phyloP scores from a whole-genome alignment of 164 flowering plant species.

The Aristolochia contorta region DNA sequence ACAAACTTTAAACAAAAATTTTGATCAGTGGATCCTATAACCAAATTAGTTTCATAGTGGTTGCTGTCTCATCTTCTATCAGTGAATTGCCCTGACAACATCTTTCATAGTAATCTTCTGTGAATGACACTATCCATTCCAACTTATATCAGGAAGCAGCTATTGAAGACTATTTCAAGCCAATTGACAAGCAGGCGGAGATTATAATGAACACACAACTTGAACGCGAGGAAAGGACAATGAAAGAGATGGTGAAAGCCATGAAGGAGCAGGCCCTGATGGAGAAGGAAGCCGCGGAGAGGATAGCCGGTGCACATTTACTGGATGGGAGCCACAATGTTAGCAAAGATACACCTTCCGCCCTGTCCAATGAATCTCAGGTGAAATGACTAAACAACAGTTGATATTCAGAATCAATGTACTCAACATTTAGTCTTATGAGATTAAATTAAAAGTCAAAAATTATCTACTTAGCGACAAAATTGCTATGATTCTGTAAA shows the following conservation, averaged over 20 bases:
- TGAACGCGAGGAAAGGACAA: constrained; percentile 44
- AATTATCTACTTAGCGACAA: no score
- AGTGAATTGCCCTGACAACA: background rate
- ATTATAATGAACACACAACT: constrained; percentile 55
- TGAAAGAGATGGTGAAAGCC: constrained; percentile 43
- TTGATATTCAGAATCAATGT: no score
- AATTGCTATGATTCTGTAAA: no score
- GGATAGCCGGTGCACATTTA: constrained; percentile 1
- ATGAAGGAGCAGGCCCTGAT: constrained; percentile 42
- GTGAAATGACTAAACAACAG: background rate
- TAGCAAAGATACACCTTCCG: background rate
- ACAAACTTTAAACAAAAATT: background rate
- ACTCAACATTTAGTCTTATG: no score
- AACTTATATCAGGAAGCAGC: constrained; percentile 58
- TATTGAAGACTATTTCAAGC: constrained; percentile 66
- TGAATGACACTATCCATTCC: no score
- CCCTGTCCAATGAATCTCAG: background rate
- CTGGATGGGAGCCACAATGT: background rate
- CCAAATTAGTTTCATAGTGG: no score
- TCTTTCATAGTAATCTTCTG: background rate
- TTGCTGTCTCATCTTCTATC: background rate
- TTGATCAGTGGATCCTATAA: no score
- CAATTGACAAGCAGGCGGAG: constrained; percentile 63
- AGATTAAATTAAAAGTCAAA: no score
- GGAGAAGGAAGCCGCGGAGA: constrained; percentile 15